phyloP scores from a whole-genome alignment of 2,329 filamentous ascomycete genomes.

The Diaporthe capsici region DNA sequence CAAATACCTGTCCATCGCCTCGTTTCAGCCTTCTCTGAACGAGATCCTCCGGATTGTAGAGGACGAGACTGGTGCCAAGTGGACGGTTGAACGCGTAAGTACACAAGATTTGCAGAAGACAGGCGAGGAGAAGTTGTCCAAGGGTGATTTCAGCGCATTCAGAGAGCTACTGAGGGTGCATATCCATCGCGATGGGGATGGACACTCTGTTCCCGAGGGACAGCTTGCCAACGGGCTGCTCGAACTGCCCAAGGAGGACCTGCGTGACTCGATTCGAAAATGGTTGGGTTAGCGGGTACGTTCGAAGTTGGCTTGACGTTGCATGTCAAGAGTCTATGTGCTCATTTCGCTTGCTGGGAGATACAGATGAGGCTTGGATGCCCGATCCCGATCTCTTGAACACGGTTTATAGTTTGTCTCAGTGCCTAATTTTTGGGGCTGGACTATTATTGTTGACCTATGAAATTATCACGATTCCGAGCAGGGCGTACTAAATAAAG shows the following conservation, averaged over 20 bases:
- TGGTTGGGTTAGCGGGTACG: slow-evolving; percentile 35
- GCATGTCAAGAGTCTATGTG: background rate
- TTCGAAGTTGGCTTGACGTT: background rate
- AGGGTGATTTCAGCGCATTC: slow-evolving; percentile 55
- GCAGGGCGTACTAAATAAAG: too few species aligned
- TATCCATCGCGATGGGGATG: slow-evolving; percentile 54
- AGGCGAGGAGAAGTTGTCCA: slow-evolving; percentile 58
- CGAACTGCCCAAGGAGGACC: slow-evolving; percentile 44
- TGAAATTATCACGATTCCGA: too few species aligned
- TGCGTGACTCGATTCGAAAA: slow-evolving; percentile 38
- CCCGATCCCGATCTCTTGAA: background rate
- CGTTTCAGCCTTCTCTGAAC: slow-evolving; percentile 70
- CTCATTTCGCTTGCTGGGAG: background rate
- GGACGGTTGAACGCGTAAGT: slow-evolving; percentile 57
- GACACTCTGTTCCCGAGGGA: slow-evolving; percentile 46
- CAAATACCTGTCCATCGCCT: slow-evolving; percentile 69
- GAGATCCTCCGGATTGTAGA: slow-evolving; percentile 68
- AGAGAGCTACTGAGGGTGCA: slow-evolving; percentile 47
- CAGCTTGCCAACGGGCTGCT: slow-evolving; percentile 48
- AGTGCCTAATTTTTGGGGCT: background rate
- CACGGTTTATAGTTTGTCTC: background rate
- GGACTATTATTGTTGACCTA: background rate
- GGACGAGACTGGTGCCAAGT: slow-evolving; percentile 65
- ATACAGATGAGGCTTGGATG: too few species aligned
- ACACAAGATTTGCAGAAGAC: slow-evolving; percentile 53